phyloP scores from a whole-genome alignment of 129 eudicot species.

The Escallonia rubra region DNA sequence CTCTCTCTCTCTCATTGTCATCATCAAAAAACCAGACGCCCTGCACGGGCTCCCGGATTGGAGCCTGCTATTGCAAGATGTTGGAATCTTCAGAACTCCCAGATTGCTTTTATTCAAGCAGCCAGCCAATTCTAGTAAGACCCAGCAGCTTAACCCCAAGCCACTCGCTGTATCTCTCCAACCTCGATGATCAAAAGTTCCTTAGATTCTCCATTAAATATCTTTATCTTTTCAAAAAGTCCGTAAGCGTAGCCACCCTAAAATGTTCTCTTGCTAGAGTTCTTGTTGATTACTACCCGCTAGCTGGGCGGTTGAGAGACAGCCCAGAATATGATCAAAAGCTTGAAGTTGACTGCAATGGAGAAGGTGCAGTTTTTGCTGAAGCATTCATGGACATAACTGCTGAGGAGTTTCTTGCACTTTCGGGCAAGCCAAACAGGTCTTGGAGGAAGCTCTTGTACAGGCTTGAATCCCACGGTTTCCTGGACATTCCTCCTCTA shows the following conservation, averaged over 20 bases:
- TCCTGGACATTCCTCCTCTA: constrained; percentile 86
- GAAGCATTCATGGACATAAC: constrained; percentile 71
- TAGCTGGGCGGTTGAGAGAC: constrained; percentile 73
- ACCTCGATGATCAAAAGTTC: constrained; percentile 92
- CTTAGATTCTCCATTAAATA: constrained; percentile 87
- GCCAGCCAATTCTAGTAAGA: constrained; percentile 52
- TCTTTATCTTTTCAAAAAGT: constrained; percentile 63
- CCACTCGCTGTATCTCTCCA: constrained; percentile 65
- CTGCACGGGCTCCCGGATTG: background rate
- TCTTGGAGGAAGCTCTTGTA: constrained; percentile 88
- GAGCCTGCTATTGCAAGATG: constrained; percentile 23
- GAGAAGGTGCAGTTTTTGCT: constrained; percentile 90
- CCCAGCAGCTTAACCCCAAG: constrained; percentile 73
- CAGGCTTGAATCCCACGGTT: constrained; percentile 59
- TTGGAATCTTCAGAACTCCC: constrained; percentile 63
- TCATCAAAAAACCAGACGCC: background rate
- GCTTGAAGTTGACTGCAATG: constrained; percentile 86
- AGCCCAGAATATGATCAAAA: constrained; percentile 39
- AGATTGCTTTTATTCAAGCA: constrained; percentile 56
- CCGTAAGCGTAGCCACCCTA: constrained; percentile 31
- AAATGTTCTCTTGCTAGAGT: constrained; percentile 59
- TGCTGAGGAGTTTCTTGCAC: constrained; percentile 46
- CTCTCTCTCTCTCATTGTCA: background rate
- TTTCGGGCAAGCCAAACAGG: constrained; percentile 63
- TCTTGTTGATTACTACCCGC: constrained; percentile 78